A percentile compares a stretch with the other conserved stretches of the same genome.
phyloP scores from a whole-genome alignment of 2,329 filamentous ascomycete species.

The Leptosphaerulina australis region DNA sequence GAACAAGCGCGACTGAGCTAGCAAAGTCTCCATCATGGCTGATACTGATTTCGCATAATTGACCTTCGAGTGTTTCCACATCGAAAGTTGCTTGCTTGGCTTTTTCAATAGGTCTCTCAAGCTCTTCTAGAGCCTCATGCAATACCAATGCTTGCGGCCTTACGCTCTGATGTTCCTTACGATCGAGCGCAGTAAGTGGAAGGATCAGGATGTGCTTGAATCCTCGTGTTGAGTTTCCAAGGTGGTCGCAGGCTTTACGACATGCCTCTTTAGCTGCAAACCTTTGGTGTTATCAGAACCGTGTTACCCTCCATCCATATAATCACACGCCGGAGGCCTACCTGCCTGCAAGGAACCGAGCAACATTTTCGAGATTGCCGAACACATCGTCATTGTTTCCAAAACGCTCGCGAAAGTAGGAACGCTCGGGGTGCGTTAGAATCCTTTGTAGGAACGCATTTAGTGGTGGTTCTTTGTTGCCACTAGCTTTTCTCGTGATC shows the following conservation, averaged over 20 bases:
- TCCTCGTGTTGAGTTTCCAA: slow-evolving; percentile 28
- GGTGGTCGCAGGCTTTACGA: slow-evolving; percentile 52
- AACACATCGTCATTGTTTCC: slow-evolving; percentile 13
- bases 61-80: slow-evolving; percentile 38
- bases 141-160: slow-evolving; percentile 39
- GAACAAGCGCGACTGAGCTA: slow-evolving; percentile 69
- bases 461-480: slow-evolving; percentile 16
- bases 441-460: slow-evolving; percentile 31
- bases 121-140: slow-evolving; percentile 16
- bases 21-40: slow-evolving; percentile 88
- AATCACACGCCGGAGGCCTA: slow-evolving; percentile 20
- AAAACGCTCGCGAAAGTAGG: slow-evolving; percentile 42
- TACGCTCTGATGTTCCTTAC: slow-evolving; percentile 19
- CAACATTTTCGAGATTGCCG: slow-evolving; percentile 25
- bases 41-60: slow-evolving; percentile 75
- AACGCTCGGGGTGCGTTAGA: slow-evolving; percentile 41
- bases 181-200: slow-evolving; percentile 18
- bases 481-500: slow-evolving; percentile 47
- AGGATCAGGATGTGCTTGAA: slow-evolving; percentile 51
- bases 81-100: neutral
- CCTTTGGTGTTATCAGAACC: slow-evolving; percentile 32
- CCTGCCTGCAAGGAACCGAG: slow-evolving; percentile 46
- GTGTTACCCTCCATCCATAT: neutral
- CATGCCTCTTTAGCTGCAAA: slow-evolving; percentile 60
- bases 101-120: neutral